Base-by-base conservation (phyloP, 352 stramenopile genomes). In the Globisporangium solare region DNA sequence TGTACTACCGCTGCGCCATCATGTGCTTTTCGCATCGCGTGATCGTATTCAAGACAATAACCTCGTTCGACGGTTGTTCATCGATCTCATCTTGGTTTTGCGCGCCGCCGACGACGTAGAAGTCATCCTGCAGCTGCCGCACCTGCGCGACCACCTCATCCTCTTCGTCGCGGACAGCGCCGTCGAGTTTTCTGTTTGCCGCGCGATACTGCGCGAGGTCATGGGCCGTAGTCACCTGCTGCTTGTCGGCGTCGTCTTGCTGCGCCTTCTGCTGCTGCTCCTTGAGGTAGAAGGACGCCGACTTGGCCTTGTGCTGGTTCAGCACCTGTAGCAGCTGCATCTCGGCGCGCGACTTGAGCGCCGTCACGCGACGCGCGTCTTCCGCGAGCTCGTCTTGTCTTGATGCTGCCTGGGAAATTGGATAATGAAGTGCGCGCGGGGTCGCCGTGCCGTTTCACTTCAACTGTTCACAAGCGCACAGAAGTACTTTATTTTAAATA, bases 1-100 rank as follows among this genome's bases (percentile, higher is more conserved):
- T 69, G 49, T 88, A 92, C 40, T 56, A 27, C 40, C 64, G 63
- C 22, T 76, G 71, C 10, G 67, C 73, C n/a, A 67, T 54, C 69
- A 83, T 85, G 69, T 90, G 83, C 14, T 54, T 58, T 22, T 88
- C 70, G 14, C 79, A 78, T 32, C 83, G 78, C 18, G 64, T 63
- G 39, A 83, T 54, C 32, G 70, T 71, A 48, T 88, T 91, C 14
- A 68, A 53, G 46, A 80, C 58, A 37, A 91, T 91, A 58, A 89
- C 76, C 4, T 40, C 47, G 14, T 40, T 45, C n/a, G 24, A n/a
- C 2, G 27, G 27, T 8, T 35, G 27, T 35, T 35, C 27, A 35
- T 35, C 10, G 27, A 10, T 8, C 27, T 35, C 27, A 35, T 10
- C 27, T 35, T 35, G 27, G 27, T 35, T 35, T 35, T 35, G 27